Base-by-base conservation (phyloP, 2,329 filamentous ascomycete genomes). In the Alternaria novae-zelandiae region DNA sequence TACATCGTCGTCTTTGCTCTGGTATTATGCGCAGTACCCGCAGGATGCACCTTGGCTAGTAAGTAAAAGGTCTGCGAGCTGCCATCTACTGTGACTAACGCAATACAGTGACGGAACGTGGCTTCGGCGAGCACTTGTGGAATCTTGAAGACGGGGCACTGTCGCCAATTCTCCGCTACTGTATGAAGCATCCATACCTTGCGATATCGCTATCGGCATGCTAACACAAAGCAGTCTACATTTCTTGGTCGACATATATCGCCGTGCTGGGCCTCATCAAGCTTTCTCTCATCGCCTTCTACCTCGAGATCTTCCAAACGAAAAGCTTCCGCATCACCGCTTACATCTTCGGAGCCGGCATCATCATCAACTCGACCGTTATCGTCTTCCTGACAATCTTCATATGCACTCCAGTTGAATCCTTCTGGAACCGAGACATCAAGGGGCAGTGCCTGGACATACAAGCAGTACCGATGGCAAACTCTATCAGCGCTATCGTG, bases 391-490 rank as follows among this genome's bases (percentile, higher is more conserved):
- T 74, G 9, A 69, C 70, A 0, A 60, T 75, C 21, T 72, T 76
- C 45, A 59, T 64, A 5, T 78, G 74, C 63, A 70, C 32, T 1
- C 75, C 75, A 1, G 61, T 76, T 1, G 32, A 51, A 2, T 67
- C 68, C 2, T 78, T 73, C 41, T 77, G 75, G 75, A 63, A 77
- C 46, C 68, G 73, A 15, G 69, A 75, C 15, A 63, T 70, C 15
- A 68, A 68, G 10, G 74, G 68, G 9, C 70, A 68, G 46, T 76
- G 74, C 44, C 54, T 73, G 23, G 60, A 74, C 21, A 63, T 73
- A 5, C 69, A 66, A 32, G 65, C 63, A 2, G 45, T 71, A 3
- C 71, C 71, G 0, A 73, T 70, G 21, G 71, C 70, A n/a, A 74
- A 73, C 43, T 72, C 68, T 3, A 71, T 49, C 6, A 65, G 62